Conservation (phyloP, 2,329 filamentous ascomycete genomes). For the Clonostachys solani region DNA sequence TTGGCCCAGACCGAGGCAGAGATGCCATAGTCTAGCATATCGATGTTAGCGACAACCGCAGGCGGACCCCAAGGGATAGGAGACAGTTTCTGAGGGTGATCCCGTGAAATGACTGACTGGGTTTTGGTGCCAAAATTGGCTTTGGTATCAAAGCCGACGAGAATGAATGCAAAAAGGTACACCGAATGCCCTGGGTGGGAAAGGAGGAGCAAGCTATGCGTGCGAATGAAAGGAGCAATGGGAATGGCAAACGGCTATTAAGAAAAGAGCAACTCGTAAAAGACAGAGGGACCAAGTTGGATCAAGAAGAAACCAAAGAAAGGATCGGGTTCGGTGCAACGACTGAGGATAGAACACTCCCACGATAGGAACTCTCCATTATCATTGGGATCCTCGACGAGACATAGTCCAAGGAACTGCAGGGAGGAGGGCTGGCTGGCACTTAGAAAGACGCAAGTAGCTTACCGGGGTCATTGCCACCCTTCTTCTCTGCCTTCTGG, state of each 20-base stretch:
- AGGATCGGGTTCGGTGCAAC: not conserved
- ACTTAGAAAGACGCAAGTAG: too few relatives aligned
- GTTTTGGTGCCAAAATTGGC: not conserved
- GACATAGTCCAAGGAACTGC: too few relatives aligned
- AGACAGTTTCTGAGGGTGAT: not conserved
- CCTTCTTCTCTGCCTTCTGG: too few relatives aligned
- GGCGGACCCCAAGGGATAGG: not conserved
- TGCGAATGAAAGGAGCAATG: not conserved
- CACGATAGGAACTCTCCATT: too few relatives aligned
- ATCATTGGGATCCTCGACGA: too few relatives aligned
- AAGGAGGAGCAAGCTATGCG: constrained; percentile 14
- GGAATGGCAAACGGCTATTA: constrained; percentile 10
- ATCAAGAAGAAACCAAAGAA: not conserved
- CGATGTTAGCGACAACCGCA: too few relatives aligned
- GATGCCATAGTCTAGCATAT: not conserved
- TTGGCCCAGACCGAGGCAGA: not conserved
- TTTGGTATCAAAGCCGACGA: not conserved
- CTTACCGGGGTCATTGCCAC: too few relatives aligned
- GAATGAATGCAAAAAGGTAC: not conserved
- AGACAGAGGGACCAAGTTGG: not conserved
- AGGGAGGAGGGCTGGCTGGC: too few relatives aligned
- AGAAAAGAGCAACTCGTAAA: constrained; percentile 3
- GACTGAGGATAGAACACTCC: not conserved
- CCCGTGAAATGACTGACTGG: constrained; percentile 4
- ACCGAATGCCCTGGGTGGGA: constrained; percentile 6